phyloP scores from a whole-genome alignment of 805 yeast genomes.

The Groenewaldozyma salmanticensis region DNA sequence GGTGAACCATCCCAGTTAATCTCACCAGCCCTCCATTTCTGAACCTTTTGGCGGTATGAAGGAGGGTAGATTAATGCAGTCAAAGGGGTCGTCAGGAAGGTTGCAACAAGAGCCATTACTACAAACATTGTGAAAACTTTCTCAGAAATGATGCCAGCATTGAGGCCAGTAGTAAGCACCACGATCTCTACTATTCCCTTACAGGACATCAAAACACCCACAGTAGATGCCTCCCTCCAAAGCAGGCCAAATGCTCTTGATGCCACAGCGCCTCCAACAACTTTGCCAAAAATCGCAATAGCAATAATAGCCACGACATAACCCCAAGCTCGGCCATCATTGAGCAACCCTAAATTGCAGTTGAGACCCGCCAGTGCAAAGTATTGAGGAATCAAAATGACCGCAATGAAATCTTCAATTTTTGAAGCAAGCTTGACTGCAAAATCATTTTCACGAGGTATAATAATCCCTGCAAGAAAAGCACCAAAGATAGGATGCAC shows the following conservation, averaged over 20 bases:
- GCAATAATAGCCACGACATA: slow-evolving; percentile 57
- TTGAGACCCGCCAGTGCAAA: slow-evolving; percentile 73
- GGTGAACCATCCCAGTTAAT: slow-evolving; percentile 26
- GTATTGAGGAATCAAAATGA: slow-evolving; percentile 64
- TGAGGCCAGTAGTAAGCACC: slow-evolving; percentile 63
- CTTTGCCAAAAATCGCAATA: slow-evolving; percentile 60
- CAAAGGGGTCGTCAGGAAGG: slow-evolving; percentile 73
- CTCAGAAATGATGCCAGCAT: slow-evolving; percentile 55
- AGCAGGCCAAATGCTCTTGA: slow-evolving; percentile 52
- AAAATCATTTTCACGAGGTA: too few species aligned
- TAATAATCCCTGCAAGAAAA: slow-evolving; percentile 63
- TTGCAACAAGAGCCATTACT: slow-evolving; percentile 70
- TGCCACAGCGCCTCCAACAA: slow-evolving; percentile 56
- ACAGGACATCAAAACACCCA: slow-evolving; percentile 78
- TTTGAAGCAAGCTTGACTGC: slow-evolving; percentile 61
- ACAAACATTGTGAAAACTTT: slow-evolving; percentile 74
- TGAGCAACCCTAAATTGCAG: slow-evolving; percentile 54
- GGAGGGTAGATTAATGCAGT: slow-evolving; percentile 54
- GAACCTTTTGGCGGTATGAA: slow-evolving; percentile 14
- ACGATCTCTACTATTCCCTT: slow-evolving; percentile 83
- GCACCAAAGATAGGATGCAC: slow-evolving; percentile 86
- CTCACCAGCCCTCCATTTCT: slow-evolving; percentile 20
- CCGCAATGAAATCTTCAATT: slow-evolving; percentile 67
- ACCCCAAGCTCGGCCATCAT: slow-evolving; percentile 67
- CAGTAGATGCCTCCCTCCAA: slow-evolving; percentile 68